A percentile compares a stretch with the other conserved stretches of the same genome.
phyloP scores from a whole-genome alignment of 495 filamentous ascomycete species.

The Neurospora terricola region DNA sequence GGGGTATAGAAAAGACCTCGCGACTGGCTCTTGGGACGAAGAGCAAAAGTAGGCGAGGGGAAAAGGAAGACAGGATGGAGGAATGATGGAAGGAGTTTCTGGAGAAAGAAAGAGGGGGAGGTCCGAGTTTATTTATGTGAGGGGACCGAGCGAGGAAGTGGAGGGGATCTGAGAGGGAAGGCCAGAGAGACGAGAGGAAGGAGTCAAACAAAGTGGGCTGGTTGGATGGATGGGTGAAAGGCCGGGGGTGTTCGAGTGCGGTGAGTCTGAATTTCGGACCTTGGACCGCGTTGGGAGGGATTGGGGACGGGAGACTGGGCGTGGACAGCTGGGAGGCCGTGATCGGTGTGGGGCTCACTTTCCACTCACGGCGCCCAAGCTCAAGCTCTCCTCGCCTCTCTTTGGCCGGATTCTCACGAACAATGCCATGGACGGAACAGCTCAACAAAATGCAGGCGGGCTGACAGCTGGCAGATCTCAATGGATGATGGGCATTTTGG shows the following conservation, averaged over 20 bases:
- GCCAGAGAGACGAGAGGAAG: constrained; percentile 1
- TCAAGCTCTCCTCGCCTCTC: neutral
- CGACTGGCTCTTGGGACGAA: neutral
- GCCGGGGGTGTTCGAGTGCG: constrained; percentile 8
- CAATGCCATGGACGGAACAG: neutral
- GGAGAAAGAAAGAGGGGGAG: constrained; percentile 1
- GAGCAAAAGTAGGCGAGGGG: neutral
- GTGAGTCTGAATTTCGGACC: constrained; percentile 6
- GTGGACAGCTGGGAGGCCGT: constrained; percentile 10
- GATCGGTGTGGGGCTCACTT: constrained; percentile 16
- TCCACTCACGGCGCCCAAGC: constrained; percentile 15
- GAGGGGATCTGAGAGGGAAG: constrained; percentile 4
- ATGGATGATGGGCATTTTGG: neutral
- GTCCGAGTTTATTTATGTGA: constrained; percentile 1
- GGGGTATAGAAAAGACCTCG: neutral
- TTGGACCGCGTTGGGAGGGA: neutral
- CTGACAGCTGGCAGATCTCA: neutral
- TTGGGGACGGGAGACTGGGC: neutral
- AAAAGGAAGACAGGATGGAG: neutral
- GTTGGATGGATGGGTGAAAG: constrained; percentile 1
- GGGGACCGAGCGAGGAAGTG: constrained; percentile 3
- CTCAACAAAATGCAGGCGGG: neutral
- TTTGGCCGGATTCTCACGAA: neutral
- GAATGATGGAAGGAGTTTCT: constrained; percentile 4
- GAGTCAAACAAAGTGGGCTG: constrained; percentile 3